Conservation (phyloP, 768 basidiomycete genomes). For the Tylopilus intermedius region DNA sequence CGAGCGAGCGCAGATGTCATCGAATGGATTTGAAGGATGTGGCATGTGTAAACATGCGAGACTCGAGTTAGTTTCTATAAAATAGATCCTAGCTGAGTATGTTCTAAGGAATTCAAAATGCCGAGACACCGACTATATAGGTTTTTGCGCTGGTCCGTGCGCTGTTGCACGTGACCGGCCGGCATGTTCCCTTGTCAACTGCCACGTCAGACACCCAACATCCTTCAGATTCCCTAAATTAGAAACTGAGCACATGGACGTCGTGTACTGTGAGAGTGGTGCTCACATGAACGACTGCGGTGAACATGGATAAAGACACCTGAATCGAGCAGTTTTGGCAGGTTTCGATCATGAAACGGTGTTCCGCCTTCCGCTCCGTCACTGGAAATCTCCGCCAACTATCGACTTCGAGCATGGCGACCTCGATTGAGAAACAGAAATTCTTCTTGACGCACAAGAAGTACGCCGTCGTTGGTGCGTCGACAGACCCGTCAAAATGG, state of each 20-base stretch:
- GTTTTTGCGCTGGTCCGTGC: conserved; percentile 33
- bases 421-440: conserved; percentile 41
- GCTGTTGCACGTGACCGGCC: background rate
- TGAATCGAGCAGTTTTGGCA: background rate
- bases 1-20: conserved; percentile 63
- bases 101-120: conserved; percentile 46
- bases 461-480: conserved; percentile 81
- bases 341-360: background rate
- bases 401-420: conserved; percentile 21
- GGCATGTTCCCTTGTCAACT: background rate
- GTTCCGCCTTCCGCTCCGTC: conserved; percentile 5
- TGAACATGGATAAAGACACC: background rate
- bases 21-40: conserved; percentile 66
- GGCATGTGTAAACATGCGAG: conserved; percentile 78
- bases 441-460: conserved; percentile 56
- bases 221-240: background rate
- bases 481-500: conserved; percentile 71
- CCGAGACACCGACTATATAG: conserved; percentile 30
- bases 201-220: background rate
- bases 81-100: conserved; percentile 82
- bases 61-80: conserved; percentile 75
- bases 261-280: background rate
- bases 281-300: background rate
- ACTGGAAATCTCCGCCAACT: conserved; percentile 3
- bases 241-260: background rate